Evolutionary conservation across 202 grass and related monocot species (phyloP).

Genomic region (Sporobolus alterniflorus): DNA sequence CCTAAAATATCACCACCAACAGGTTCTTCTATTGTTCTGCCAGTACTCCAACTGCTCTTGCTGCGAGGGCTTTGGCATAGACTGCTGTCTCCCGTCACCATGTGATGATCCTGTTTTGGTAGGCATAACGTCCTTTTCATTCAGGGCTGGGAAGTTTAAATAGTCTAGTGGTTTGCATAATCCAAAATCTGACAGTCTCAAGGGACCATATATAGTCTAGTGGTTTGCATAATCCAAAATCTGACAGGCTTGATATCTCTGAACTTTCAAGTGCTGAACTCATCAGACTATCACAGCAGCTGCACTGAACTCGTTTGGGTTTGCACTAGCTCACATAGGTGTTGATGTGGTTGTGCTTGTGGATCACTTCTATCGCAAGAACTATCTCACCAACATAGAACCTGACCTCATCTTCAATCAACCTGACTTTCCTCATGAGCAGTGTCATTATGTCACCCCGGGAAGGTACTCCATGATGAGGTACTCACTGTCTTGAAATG

Average conservation of each 20-base stretch:
- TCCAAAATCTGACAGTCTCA: constrained; percentile 98
- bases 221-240: constrained; percentile 91
- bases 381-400: constrained; percentile 90
- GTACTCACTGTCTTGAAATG: constrained; percentile 95
- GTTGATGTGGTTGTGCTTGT: constrained; percentile 96
- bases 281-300: neutral
- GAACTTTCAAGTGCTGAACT: constrained; percentile 24
- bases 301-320: neutral
- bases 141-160: constrained; percentile 88
- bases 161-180: constrained; percentile 92
- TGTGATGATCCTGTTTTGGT: constrained; percentile 43
- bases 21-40: constrained; percentile 98
- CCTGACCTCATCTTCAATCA: constrained; percentile 83
- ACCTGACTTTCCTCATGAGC: constrained; percentile 94
- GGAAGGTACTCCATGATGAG: constrained; percentile 99
- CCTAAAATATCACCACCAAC: too few relatives aligned
- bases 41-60: constrained; percentile 97
- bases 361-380: constrained; percentile 93
- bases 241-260: constrained; percentile 99
- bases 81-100: constrained; percentile 51
- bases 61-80: constrained; percentile 72
- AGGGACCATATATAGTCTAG: constrained; percentile 88
- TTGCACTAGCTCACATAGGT: constrained; percentile 48
- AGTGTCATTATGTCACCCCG: constrained; percentile 99
- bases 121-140: constrained; percentile 79